phyloP scores from a whole-genome alignment of 176 grass and related monocot species.

The Eremochloa ophiuroides region DNA sequence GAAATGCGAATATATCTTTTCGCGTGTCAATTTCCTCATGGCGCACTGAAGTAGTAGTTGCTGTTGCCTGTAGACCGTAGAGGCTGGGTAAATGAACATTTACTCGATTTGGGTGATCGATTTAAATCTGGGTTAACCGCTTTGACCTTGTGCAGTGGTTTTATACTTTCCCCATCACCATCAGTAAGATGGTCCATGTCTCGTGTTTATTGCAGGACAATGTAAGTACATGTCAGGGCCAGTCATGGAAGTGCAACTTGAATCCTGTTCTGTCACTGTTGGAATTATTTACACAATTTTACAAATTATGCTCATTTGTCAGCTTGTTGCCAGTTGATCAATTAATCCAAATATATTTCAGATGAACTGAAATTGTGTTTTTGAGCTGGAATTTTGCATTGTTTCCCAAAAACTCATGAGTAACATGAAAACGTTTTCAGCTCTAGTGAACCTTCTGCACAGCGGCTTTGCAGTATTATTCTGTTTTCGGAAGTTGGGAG shows the following conservation, averaged over 20 bases:
- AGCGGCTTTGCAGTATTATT: not conserved
- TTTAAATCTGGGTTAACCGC: not conserved
- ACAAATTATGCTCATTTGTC: not conserved
- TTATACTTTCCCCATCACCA: not conserved
- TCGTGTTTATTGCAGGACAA: not conserved
- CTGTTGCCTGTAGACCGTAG: not conserved
- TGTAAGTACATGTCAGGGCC: not conserved
- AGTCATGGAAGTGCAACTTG: not conserved
- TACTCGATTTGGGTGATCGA: not conserved
- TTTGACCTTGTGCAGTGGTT: not conserved
- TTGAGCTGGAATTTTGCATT: not conserved
- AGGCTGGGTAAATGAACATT: not conserved
- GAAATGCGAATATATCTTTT: slow-evolving; percentile 7
- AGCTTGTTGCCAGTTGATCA: not conserved
- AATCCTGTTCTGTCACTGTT: not conserved
- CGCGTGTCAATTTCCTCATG: not conserved
- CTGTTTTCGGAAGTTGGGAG: not conserved
- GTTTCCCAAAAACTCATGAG: not conserved
- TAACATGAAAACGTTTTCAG: not conserved
- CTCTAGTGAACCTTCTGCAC: not conserved
- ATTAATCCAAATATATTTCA: not conserved
- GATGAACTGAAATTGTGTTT: not conserved
- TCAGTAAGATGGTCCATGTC: not conserved
- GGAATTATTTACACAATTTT: not conserved
- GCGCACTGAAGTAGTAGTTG: not conserved